phyloP scores from a whole-genome alignment of 2,329 filamentous ascomycete species.

The Trichoderma simmonsii region DNA sequence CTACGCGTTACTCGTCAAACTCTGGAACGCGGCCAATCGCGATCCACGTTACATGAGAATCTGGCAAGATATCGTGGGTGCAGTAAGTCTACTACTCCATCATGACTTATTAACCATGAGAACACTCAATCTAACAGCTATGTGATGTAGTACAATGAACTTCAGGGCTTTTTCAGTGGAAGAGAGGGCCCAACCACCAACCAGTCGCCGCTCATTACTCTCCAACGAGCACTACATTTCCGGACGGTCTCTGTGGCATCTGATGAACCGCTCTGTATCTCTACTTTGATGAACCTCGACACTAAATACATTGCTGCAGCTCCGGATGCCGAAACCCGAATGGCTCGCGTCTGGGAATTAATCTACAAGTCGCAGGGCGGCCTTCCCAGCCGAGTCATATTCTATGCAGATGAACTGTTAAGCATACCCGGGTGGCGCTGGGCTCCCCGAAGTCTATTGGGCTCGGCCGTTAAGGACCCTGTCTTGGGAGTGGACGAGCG shows the following conservation, averaged over 20 bases:
- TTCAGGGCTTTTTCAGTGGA: constrained; percentile 16
- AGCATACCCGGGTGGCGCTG: constrained; percentile 27
- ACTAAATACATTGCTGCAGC: constrained; percentile 19
- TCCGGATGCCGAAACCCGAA: constrained; percentile 21
- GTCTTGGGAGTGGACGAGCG: constrained; percentile 22
- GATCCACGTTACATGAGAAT: constrained; percentile 23
- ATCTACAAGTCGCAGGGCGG: constrained; percentile 21
- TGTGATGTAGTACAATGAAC: constrained; percentile 20
- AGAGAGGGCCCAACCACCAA: not conserved
- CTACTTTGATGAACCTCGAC: constrained; percentile 28
- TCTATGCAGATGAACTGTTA: constrained; percentile 26
- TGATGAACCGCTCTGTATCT: constrained; percentile 32
- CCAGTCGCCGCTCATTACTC: constrained; percentile 13
- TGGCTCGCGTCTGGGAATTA: constrained; percentile 27
- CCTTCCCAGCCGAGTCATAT: constrained; percentile 24
- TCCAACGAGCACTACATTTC: constrained; percentile 29
- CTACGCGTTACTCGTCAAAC: constrained; percentile 16
- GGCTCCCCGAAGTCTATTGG: constrained; percentile 26
- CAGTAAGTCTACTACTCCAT: constrained; percentile 15
- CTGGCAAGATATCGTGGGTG: constrained; percentile 23
- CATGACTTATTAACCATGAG: not conserved
- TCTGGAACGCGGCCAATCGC: constrained; percentile 15
- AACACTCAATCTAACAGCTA: not conserved
- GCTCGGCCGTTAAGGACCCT: constrained; percentile 21
- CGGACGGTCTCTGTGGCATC: constrained; percentile 30